Percentiles rank a stretch among this genome's conserved stretches.
Evolutionary conservation across 371 early-diverging fungal genomes (phyloP).

Genomic region (Syncephalis plumigaleata): DNA sequence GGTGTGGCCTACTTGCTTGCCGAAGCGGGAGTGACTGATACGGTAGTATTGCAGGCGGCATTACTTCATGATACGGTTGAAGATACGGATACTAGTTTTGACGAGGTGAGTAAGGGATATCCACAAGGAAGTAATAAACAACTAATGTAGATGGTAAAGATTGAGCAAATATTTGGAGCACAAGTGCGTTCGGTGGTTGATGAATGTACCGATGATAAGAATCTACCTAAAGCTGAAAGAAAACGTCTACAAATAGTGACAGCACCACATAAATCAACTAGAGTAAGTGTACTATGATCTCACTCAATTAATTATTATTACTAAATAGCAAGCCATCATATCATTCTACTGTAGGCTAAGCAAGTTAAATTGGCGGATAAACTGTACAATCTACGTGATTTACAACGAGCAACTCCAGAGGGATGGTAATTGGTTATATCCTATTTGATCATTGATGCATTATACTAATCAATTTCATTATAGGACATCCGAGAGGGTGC

Average conservation of each 20-base stretch:
- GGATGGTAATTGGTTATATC: constrained; percentile 27
- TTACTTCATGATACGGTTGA: constrained; percentile 38
- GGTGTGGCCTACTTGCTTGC: constrained; percentile 18
- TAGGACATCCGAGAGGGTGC: constrained; percentile 14
- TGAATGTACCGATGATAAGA: constrained; percentile 30
- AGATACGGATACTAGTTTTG: constrained; percentile 30
- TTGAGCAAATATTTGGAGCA: constrained; percentile 19
- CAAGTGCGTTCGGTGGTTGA: constrained; percentile 17
- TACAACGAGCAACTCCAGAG: constrained; percentile 13
- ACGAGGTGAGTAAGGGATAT: constrained; percentile 14
- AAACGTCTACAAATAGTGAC: constrained; percentile 19
- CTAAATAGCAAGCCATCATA: no score
- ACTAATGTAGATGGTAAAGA: constrained; percentile 9
- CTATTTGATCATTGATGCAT: background rate
- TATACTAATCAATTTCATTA: background rate
- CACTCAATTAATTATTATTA: no score
- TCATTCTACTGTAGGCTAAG: no score
- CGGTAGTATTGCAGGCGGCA: constrained; percentile 20
- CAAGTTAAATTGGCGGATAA: constrained; percentile 36
- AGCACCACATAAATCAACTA: constrained; percentile 18
- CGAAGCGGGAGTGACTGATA: constrained; percentile 22
- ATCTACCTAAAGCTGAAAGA: constrained; percentile 13
- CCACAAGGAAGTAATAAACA: background rate
- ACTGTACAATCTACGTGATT: constrained; percentile 26
- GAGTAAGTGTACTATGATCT: constrained; percentile 9